phyloP scores from a whole-genome alignment of 192 early-diverging fungal genomes.

The Coemansia aciculifera region DNA sequence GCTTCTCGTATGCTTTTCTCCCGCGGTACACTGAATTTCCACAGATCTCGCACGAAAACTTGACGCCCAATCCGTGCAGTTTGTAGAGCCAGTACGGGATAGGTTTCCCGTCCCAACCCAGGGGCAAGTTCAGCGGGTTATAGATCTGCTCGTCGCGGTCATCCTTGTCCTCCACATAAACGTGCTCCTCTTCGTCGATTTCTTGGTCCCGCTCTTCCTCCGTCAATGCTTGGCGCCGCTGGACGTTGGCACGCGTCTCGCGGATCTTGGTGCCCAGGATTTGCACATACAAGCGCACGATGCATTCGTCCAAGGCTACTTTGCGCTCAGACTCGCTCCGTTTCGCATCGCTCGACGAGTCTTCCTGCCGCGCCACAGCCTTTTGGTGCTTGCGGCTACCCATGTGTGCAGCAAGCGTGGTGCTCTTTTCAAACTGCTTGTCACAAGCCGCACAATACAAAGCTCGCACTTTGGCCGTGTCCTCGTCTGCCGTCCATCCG shows the following conservation, averaged over 20 bases:
- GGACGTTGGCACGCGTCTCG: constrained; percentile 84
- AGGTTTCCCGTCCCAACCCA: constrained; percentile 98
- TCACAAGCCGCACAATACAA: constrained; percentile 78
- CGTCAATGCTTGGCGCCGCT: constrained; percentile 89
- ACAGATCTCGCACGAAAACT: constrained; percentile 96
- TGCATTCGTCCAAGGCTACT: constrained; percentile 64
- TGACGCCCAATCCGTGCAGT: constrained; percentile 91
- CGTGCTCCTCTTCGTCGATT: constrained; percentile 69
- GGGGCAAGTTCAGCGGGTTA: constrained; percentile 92
- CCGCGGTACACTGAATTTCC: constrained; percentile 95
- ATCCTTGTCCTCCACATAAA: constrained; percentile 61
- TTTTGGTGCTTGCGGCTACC: constrained; percentile 92
- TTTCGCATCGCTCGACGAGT: constrained; percentile 27
- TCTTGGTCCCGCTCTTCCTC: constrained; percentile 79
- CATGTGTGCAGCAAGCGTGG: constrained; percentile 83
- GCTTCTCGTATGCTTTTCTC: constrained; percentile 92
- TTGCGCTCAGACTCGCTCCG: constrained; percentile 60
- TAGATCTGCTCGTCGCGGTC: constrained; percentile 91
- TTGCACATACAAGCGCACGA: constrained; percentile 63
- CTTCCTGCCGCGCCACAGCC: constrained; percentile 53
- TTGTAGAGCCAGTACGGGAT: constrained; percentile 99
- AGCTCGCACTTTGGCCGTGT: constrained; percentile 15
- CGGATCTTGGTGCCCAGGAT: constrained; percentile 60
- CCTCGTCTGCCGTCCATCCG: constrained; percentile 62
- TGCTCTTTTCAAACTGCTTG: constrained; percentile 81